A percentile compares a stretch with the other conserved stretches of the same genome.
Evolutionary conservation across 805 yeast genomes (phyloP).

Genomic region (Starmerella vaccinii): DNA sequence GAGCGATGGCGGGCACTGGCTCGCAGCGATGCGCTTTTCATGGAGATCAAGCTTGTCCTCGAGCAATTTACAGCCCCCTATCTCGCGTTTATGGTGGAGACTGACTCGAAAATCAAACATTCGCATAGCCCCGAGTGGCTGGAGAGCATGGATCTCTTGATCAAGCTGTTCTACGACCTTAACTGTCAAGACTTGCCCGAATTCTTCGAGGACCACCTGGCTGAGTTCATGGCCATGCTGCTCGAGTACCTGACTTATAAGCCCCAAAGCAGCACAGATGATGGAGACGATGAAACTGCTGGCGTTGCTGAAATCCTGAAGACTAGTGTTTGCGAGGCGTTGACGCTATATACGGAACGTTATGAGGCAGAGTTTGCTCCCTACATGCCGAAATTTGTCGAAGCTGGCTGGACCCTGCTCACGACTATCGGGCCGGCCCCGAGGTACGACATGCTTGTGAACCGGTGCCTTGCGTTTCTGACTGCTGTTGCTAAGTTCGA

Average conservation of each 20-base stretch:
- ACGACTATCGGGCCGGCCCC: constrained; percentile 55
- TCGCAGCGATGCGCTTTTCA: constrained; percentile 77
- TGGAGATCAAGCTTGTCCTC: constrained; percentile 78
- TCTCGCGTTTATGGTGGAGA: constrained; percentile 48
- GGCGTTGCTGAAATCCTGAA: constrained; percentile 63
- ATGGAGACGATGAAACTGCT: constrained; percentile 53
- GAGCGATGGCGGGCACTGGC: constrained; percentile 94
- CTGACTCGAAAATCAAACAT: constrained; percentile 55
- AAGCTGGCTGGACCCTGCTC: constrained; percentile 70
- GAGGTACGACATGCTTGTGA: constrained; percentile 75
- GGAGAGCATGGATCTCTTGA: constrained; percentile 43
- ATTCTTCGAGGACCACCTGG: constrained; percentile 85
- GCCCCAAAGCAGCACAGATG: constrained; percentile 44
- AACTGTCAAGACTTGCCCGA: constrained; percentile 98
- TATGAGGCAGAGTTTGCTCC: constrained; percentile 88
- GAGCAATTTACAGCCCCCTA: constrained; percentile 76
- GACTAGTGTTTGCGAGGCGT: constrained; percentile 72
- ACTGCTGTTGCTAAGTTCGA: constrained; percentile 70
- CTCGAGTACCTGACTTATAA: constrained; percentile 64
- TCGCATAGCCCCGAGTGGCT: constrained; percentile 36
- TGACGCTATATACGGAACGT: constrained; percentile 76
- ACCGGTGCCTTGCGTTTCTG: constrained; percentile 68
- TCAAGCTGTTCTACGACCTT: constrained; percentile 81
- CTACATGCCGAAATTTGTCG: constrained; percentile 64
- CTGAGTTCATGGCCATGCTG: constrained; percentile 63